Evolutionary conservation across 257 asterid genomes (phyloP), one percentile per base, ranked within the genome.

Genomic region (Forsythia suspensa): DNA sequence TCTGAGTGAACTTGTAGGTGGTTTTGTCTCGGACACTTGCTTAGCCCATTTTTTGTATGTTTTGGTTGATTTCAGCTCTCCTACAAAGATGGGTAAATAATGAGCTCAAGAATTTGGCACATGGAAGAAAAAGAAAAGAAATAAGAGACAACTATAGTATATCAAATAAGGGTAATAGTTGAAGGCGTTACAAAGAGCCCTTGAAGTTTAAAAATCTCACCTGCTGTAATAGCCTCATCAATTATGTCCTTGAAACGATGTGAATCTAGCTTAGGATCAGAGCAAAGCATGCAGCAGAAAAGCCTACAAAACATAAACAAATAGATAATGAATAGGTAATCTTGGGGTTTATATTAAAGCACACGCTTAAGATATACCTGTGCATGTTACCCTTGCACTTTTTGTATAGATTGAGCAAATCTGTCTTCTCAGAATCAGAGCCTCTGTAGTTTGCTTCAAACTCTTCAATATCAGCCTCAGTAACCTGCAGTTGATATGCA

Each of bases 271-370:
- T 86, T 76, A 36, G 91, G 51, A 81, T 92, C 97, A 16, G 99
- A 95, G 91, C 99, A 95, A 74, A 93, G 80, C 99, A 95, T 91
- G 89, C 95, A 91, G 89, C 97, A 92, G 87, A 93, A 95, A 59
- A 95, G 90, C 93, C 99, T 93, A 88, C 70, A 76, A 52, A 81
- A 73, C 38, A 66, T 77, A 77, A 57, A 40, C 48, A n/a, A 82
- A 29, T 8, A 8, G 16, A 46, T 20, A 21, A 51, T 59, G 55
- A 70, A 72, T 46, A 12, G 40, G 38, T 41, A 57, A 69, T 57
- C 67, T 59, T 3, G 66, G 34, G 74, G 40, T 18, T 24, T 63
- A 20, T 8, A 36, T 70, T 18, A 77, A 11, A 77, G 36, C 76
- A 78, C 12, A 44, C 13, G 38, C 18, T 11, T n/a, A 52, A 73